These are phyloP conservation scores for Corylus heterophylla DNA, from an alignment of 306 rosid species.

Conservation along the genomic window DNA sequence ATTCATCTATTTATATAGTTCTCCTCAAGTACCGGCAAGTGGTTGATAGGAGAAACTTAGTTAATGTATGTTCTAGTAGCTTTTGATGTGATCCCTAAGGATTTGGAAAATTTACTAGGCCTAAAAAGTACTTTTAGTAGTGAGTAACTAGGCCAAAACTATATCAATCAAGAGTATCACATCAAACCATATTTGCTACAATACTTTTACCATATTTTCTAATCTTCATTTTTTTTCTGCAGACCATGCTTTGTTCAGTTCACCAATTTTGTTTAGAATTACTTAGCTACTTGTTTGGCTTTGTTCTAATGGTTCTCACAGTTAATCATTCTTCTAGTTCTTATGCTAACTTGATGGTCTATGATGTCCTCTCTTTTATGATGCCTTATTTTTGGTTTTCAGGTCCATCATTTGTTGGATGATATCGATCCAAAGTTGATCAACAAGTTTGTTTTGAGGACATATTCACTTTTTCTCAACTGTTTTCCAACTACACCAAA, in stretches of 20 bases:
- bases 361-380: not conserved
- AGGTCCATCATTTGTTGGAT: slow-evolving; percentile 67
- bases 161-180: no score
- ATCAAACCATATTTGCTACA: not conserved
- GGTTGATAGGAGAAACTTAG: not conserved
- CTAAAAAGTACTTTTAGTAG: not conserved
- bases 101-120: not conserved
- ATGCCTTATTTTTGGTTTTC: slow-evolving; percentile 36
- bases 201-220: not conserved
- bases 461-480: slow-evolving; percentile 48
- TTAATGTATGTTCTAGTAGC: not conserved
- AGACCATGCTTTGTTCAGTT: not conserved
- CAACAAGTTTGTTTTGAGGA: slow-evolving; percentile 52
- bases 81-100: not conserved
- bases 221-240: not conserved
- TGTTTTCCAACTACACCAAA: slow-evolving; percentile 84
- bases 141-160: no score
- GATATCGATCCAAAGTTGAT: slow-evolving; percentile 65
- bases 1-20: not conserved
- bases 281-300: not conserved
- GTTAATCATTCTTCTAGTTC: slow-evolving; percentile 12
- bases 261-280: not conserved
- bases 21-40: not conserved
- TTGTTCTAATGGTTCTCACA: slow-evolving; percentile 3
- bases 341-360: slow-evolving; percentile 13